Conservation (phyloP, 1,284 basidiomycete species). For the Malassezia furfur region DNA sequence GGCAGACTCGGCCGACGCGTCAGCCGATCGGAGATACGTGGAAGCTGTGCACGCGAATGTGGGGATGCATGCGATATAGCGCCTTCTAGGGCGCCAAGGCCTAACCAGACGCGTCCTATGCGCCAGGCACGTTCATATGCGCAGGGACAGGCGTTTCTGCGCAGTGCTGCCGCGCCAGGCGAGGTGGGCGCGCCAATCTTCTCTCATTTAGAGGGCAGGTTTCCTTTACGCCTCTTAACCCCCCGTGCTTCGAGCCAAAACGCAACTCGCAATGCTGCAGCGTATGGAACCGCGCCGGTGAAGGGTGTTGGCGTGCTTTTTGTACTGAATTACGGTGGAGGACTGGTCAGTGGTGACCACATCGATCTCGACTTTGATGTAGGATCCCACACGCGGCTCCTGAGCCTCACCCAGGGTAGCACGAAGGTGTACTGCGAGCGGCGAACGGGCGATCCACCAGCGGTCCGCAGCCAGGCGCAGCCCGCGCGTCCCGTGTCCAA, state of each 20-base stretch:
- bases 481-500: not conserved
- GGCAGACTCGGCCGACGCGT: not conserved
- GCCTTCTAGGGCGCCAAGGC: not conserved
- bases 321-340: constrained; percentile 80
- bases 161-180: not conserved
- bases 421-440: constrained; percentile 33
- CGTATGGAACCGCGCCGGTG: not conserved
- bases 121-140: constrained; percentile 4
- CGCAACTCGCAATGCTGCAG: constrained; percentile 8
- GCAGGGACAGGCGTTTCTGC: constrained; percentile 7
- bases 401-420: constrained; percentile 71
- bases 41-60: not conserved
- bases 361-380: constrained; percentile 62
- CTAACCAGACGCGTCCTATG: not conserved
- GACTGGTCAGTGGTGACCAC: constrained; percentile 77
- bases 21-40: not conserved
- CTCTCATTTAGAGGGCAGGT: constrained; percentile 10
- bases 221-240: constrained; percentile 11
- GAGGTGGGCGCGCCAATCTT: constrained; percentile 10
- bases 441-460: constrained; percentile 3
- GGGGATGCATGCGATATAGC: not conserved
- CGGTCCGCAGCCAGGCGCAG: not conserved
- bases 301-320: constrained; percentile 63
- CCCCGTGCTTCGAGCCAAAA: not conserved
- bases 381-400: constrained; percentile 54